These are phyloP conservation scores for Phoma sp. DNA, from an alignment of 2,329 filamentous ascomycete genomes.

Conservation along the genomic window DNA sequence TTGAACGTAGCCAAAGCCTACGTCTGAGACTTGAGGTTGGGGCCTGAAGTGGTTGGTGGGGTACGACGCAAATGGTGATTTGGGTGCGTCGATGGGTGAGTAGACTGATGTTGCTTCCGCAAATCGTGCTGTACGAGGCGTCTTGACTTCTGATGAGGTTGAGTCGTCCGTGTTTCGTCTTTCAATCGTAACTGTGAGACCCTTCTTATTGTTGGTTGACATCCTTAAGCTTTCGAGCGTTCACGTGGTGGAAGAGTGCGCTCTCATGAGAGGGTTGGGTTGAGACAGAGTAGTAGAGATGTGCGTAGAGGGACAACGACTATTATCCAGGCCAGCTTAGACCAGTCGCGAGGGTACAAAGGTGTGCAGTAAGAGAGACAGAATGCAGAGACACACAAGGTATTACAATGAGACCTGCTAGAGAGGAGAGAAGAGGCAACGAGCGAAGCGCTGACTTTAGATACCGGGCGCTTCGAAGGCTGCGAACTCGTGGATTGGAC, in stretches of 20 bases:
- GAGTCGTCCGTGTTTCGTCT: slow-evolving; percentile 52
- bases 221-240: slow-evolving; percentile 50
- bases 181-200: slow-evolving; percentile 50
- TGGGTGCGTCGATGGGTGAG: slow-evolving; percentile 72
- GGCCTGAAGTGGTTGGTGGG: slow-evolving; percentile 64
- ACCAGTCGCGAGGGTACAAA: slow-evolving; percentile 41
- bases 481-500: slow-evolving; percentile 37
- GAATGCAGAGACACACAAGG: slow-evolving; percentile 43
- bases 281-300: slow-evolving; percentile 21
- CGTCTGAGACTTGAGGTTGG: slow-evolving; percentile 79
- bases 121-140: slow-evolving; percentile 78
- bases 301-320: slow-evolving; percentile 43
- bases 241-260: slow-evolving; percentile 41
- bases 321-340: slow-evolving; percentile 50
- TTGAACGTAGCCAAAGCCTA: slow-evolving; percentile 90
- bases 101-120: slow-evolving; percentile 81
- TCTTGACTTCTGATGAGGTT: slow-evolving; percentile 60
- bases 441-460: slow-evolving; percentile 52
- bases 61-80: slow-evolving; percentile 56
- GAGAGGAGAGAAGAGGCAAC: slow-evolving; percentile 44
- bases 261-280: slow-evolving; percentile 40
- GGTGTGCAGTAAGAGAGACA: slow-evolving; percentile 32
- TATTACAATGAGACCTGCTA: slow-evolving; percentile 54
- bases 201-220: slow-evolving; percentile 56
- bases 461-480: slow-evolving; percentile 49